These are phyloP conservation scores for Pleurotus eryngii DNA, from an alignment of 768 basidiomycete genomes.

Conservation along the genomic window DNA sequence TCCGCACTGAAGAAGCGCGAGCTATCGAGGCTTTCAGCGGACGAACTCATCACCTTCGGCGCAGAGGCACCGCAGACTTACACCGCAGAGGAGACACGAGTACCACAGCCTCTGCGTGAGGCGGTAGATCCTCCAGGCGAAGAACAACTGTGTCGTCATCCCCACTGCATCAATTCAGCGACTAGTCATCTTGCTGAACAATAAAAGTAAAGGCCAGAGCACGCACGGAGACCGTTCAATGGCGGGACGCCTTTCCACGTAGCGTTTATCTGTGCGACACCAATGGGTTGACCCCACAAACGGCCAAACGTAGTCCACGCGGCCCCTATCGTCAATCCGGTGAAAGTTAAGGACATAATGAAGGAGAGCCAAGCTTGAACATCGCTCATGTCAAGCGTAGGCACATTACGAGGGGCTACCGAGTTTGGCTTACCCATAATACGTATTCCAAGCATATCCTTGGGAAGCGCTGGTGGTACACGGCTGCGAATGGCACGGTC, in stretches of 20 bases:
- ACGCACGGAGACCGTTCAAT: not conserved
- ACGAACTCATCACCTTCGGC: not conserved
- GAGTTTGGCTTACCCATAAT: not conserved
- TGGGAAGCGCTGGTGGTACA: constrained; percentile 13
- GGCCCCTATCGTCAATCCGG: constrained; percentile 11
- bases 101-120: constrained; percentile 1
- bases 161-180: not conserved
- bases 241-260: constrained; percentile 11
- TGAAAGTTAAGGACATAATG: constrained; percentile 10
- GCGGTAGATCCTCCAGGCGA: constrained; percentile 10
- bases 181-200: no score
- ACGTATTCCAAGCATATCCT: constrained; percentile 7
- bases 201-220: not conserved
- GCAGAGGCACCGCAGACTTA: not conserved
- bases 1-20: not conserved
- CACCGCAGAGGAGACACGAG: constrained; percentile 5
- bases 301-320: constrained; percentile 13
- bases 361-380: constrained; percentile 11
- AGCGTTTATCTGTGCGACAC: constrained; percentile 2
- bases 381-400: not conserved
- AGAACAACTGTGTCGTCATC: constrained; percentile 12
- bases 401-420: not conserved
- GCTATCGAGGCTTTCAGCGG: not conserved
- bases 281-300: constrained; percentile 15
- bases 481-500: constrained; percentile 1